Percentiles rank a stretch among this genome's conserved stretches.
phyloP scores from a whole-genome alignment of 1,284 basidiomycete genomes.

The Cystobasidium sp. region DNA sequence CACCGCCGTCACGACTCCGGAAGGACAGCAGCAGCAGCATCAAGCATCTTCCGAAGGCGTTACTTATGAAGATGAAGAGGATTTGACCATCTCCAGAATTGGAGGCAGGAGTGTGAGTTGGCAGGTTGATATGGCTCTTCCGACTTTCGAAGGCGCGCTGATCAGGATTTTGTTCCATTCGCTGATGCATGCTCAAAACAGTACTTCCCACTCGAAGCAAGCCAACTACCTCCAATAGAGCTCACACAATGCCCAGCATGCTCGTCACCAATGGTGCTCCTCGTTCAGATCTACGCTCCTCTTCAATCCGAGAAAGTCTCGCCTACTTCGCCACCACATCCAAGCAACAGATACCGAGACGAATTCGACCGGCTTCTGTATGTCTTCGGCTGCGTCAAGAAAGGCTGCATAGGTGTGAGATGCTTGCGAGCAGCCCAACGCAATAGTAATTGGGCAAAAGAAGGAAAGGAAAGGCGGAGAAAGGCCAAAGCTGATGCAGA shows the following conservation, averaged over 20 bases:
- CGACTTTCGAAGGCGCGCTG: not conserved
- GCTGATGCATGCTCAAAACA: not conserved
- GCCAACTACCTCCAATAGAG: constrained; percentile 16
- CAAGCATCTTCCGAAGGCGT: not conserved
- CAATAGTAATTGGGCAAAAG: not conserved
- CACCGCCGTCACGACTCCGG: too few relatives aligned
- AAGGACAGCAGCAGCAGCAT: not conserved
- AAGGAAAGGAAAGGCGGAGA: constrained; percentile 9
- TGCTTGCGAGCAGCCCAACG: constrained; percentile 19
- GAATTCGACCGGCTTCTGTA: constrained; percentile 40
- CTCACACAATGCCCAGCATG: constrained; percentile 21
- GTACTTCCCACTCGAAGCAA: constrained; percentile 26
- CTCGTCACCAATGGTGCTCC: constrained; percentile 15
- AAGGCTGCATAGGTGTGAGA: constrained; percentile 34
- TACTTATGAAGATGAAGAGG: constrained; percentile 14
- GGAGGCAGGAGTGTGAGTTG: constrained; percentile 29
- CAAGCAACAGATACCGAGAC: constrained; percentile 31
- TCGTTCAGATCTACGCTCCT: constrained; percentile 40
- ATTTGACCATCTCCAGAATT: constrained; percentile 29
- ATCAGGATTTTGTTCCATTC: constrained; percentile 16
- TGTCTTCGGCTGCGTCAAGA: constrained; percentile 37
- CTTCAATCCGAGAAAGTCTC: constrained; percentile 12
- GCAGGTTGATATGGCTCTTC: not conserved
- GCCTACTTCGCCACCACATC: constrained; percentile 17
- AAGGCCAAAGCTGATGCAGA: constrained; percentile 4